Evolutionary conservation across 2,329 filamentous ascomycete species (phyloP).

Genomic region (Claviceps sp.): DNA sequence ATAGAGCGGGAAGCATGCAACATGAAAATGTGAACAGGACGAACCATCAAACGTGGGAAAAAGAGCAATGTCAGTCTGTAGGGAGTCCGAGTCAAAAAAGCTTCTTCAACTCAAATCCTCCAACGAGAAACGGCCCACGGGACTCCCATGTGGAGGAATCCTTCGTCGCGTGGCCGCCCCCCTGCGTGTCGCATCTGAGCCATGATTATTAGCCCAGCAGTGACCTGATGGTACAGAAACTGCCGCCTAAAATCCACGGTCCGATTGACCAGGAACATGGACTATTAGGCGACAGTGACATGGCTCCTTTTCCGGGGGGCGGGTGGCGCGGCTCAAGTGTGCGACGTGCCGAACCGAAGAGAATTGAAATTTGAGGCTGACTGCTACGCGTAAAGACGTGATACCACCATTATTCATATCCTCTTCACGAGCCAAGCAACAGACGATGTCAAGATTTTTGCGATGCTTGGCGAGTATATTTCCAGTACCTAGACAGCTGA

Average conservation of each 20-base stretch:
- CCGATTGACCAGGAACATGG: neutral
- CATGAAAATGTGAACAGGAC: neutral
- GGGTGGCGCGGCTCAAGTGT: too few relatives aligned
- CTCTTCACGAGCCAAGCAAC: too few relatives aligned
- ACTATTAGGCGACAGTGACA: neutral
- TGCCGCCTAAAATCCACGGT: neutral
- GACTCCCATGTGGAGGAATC: neutral
- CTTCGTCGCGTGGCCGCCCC: neutral
- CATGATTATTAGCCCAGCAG: conserved; percentile 1
- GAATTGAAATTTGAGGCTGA: neutral
- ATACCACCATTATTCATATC: too few relatives aligned
- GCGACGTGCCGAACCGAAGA: neutral
- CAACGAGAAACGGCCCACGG: neutral
- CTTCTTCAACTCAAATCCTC: conserved; percentile 4
- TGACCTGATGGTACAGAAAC: neutral
- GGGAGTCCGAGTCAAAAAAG: conserved; percentile 7
- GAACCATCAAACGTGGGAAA: neutral
- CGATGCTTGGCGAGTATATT: too few relatives aligned
- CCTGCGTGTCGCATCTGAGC: neutral
- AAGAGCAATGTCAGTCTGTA: neutral
- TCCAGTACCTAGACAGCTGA: too few relatives aligned
- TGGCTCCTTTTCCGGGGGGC: neutral
- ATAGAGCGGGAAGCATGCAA: conserved; percentile 7
- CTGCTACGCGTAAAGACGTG: neutral
- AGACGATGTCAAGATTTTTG: too few relatives aligned